Percentiles rank a stretch among this genome's conserved stretches.
Conservation (phyloP, 2,329 filamentous ascomycete species). For the Talaromyces verruculosus region DNA sequence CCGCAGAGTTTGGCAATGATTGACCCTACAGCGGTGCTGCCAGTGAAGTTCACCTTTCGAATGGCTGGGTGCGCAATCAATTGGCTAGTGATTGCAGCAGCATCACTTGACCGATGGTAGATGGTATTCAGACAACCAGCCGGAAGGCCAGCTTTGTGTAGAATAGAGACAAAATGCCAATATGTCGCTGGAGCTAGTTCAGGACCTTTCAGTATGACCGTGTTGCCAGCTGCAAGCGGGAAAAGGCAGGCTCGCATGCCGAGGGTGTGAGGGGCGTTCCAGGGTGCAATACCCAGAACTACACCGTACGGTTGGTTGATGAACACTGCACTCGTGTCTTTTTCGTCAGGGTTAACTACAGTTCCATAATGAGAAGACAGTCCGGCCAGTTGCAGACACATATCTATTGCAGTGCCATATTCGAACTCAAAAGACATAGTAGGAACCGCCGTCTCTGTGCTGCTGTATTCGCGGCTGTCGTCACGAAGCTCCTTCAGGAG, state of each 20-base stretch:
- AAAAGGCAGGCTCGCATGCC: not conserved
- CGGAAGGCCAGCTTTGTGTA: not conserved
- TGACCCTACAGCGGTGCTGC: not conserved
- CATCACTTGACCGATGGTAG: not conserved
- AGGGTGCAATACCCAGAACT: not conserved
- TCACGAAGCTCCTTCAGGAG: not conserved
- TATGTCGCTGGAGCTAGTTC: not conserved
- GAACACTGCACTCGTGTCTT: not conserved
- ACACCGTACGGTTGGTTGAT: not conserved
- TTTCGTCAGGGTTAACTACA: not conserved
- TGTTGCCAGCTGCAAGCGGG: not conserved
- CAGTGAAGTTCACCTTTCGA: not conserved
- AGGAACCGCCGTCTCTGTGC: not conserved
- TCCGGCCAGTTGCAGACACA: not conserved
- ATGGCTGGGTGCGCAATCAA: not conserved
- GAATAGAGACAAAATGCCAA: not conserved
- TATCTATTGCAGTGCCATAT: not conserved
- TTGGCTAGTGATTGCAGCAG: not conserved
- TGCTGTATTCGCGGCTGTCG: not conserved
- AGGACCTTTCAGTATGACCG: not conserved
- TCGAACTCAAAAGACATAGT: not conserved
- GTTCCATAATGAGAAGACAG: not conserved
- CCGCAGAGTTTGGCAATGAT: conserved; percentile 30
- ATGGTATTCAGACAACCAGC: not conserved
- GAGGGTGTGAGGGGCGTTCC: not conserved